Evolutionary conservation across 2,329 filamentous ascomycete genomes (phyloP), one percentile per base, ranked within the genome.

Genomic region (Thermomyces lanuginosus): DNA sequence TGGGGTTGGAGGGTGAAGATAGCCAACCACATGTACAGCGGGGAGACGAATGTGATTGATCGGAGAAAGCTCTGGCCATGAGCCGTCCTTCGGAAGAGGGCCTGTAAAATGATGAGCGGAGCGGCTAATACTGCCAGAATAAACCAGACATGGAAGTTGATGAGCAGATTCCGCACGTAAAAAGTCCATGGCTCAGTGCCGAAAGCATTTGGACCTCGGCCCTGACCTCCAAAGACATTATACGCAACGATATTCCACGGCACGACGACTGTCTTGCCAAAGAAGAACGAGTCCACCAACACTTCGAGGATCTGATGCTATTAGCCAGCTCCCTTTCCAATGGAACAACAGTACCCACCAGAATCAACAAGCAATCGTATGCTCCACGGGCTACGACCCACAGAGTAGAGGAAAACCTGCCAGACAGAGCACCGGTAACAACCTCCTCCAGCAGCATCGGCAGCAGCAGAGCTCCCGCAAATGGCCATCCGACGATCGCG

Each of bases 131-230:
- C 51, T 0, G 84, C 84, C 8, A 95, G 63, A 7, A 82, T 46
- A 41, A 93, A 84, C 82, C 84, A 95, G 24, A 92, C 55, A 47
- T 95, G 92, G 63, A 95, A 98, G 58, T 98, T 98, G 32, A 98
- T 64, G 9, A 76, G 58, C 22, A 98, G 59, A 43, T 98, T 98
- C 41, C 80, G 78, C 41, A 92, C 64, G 53, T 98, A 98, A 49
- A 93, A 98, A 28, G 84, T 76, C 89, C 86, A 95, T 1, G 86
- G 81, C 53, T 98, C 89, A 1, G 81, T 91, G 22, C 89, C 89
- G 44, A 93, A 98, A 18, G 98, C 78, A 29, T 92, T 70, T 0
- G 89, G 89, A 0, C 86, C 89, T 45, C 63, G 66, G 16, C 74
- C 79, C 0, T 70, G 67, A 5, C 72, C 72, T 5, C 79, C 78